These are phyloP conservation scores for Xylariaceae sp. DNA, from an alignment of 2,329 filamentous ascomycete species.

Conservation along the genomic window DNA sequence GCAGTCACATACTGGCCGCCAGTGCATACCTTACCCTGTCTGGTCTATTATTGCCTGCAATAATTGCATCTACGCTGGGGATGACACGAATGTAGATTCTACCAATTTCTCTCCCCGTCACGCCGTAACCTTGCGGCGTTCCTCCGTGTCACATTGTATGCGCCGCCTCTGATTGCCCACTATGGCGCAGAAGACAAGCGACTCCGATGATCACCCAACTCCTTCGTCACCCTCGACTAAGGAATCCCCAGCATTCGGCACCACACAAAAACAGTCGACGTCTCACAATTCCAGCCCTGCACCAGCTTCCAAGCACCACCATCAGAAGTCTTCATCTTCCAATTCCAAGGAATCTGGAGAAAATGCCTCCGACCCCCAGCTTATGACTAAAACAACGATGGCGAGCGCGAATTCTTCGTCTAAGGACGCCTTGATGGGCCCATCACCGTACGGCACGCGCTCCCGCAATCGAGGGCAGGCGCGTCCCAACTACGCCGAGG, in stretches of 20 bases:
- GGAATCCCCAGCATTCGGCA: constrained; percentile 23
- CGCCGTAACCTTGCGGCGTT: constrained; percentile 27
- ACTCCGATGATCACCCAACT: constrained; percentile 30
- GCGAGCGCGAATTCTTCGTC: constrained; percentile 40
- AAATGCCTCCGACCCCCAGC: constrained; percentile 34
- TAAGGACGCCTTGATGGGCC: constrained; percentile 48
- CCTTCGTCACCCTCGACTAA: constrained; percentile 30
- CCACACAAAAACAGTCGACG: constrained; percentile 24
- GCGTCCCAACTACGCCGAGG: constrained; percentile 92
- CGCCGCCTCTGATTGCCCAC: constrained; percentile 30
- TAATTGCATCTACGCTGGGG: constrained; percentile 18
- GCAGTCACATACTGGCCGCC: constrained; percentile 5
- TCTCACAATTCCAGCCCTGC: constrained; percentile 26
- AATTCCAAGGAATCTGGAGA: constrained; percentile 24
- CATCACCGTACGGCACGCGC: constrained; percentile 83
- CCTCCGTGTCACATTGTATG: constrained; percentile 27
- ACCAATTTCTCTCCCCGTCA: constrained; percentile 17
- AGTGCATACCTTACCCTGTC: constrained; percentile 18
- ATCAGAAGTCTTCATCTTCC: constrained; percentile 10
- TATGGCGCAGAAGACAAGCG: constrained; percentile 32
- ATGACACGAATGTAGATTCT: constrained; percentile 25
- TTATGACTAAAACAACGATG: constrained; percentile 45
- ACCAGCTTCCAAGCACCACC: constrained; percentile 15
- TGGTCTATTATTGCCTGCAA: constrained; percentile 18
- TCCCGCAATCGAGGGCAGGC: constrained; percentile 82